A percentile compares a stretch with the other conserved stretches of the same genome.
phyloP scores from a whole-genome alignment of 2,329 filamentous ascomycete species.

The Lizonia empirigonia region DNA sequence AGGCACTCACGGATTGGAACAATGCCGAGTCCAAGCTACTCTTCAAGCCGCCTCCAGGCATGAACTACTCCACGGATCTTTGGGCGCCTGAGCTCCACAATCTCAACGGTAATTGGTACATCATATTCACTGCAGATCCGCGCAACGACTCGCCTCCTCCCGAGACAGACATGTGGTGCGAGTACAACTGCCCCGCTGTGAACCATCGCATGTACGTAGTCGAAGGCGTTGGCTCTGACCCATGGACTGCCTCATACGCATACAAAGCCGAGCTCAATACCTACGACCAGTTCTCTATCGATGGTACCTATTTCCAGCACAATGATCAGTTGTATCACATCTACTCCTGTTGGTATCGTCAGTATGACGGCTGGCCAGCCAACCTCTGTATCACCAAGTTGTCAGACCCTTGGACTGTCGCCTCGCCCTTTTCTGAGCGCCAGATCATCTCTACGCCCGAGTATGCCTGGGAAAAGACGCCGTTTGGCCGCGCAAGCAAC shows the following conservation, averaged over 20 bases:
- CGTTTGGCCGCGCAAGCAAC: slow-evolving; percentile 55
- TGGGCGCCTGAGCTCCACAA: slow-evolving; percentile 60
- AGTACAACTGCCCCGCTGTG: slow-evolving; percentile 57
- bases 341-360: slow-evolving; percentile 50
- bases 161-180: slow-evolving; percentile 55
- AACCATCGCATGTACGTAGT: slow-evolving; percentile 60
- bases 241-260: slow-evolving; percentile 53
- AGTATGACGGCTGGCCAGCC: slow-evolving; percentile 57
- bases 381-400: slow-evolving; percentile 60
- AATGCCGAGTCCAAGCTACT: slow-evolving; percentile 52
- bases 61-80: slow-evolving; percentile 55
- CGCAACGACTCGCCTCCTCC: slow-evolving; percentile 54
- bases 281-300: slow-evolving; percentile 60
- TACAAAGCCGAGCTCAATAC: slow-evolving; percentile 57
- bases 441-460: slow-evolving; percentile 55
- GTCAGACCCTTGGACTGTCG: slow-evolving; percentile 55
- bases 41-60: slow-evolving; percentile 50
- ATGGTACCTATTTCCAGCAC: slow-evolving; percentile 60
- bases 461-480: slow-evolving; percentile 59
- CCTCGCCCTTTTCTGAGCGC: slow-evolving; percentile 53
- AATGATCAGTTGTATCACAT: slow-evolving; percentile 45
- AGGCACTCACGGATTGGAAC: slow-evolving; percentile 52
- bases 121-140: slow-evolving; percentile 60
- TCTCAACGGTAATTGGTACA: slow-evolving; percentile 56
- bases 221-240: slow-evolving; percentile 50